Conservation (phyloP, 768 basidiomycete genomes). For the Naematelia aurantialba region DNA sequence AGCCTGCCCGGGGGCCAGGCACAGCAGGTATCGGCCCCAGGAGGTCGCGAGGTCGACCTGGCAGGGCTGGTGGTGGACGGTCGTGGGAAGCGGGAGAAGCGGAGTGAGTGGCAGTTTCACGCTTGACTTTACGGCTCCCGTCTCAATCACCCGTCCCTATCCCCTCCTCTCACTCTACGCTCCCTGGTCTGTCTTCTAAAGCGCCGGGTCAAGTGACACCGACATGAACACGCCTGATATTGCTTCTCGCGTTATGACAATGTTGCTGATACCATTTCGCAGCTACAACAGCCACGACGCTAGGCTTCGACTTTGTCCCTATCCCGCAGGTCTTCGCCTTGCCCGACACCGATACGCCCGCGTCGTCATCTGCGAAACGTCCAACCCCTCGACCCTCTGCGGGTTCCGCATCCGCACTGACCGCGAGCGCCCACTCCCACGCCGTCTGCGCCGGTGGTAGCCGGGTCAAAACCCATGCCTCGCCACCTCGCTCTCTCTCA, state of each 20-base stretch:
- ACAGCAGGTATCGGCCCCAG: not conserved
- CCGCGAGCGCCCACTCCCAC: not conserved
- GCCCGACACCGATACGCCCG: conserved; percentile 22
- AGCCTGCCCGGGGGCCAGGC: not conserved
- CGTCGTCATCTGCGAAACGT: too few species aligned
- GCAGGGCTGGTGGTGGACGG: conserved; percentile 33
- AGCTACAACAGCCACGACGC: conserved; percentile 40
- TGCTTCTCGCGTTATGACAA: not conserved
- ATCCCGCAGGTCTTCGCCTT: conserved; percentile 35
- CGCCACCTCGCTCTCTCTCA: not conserved
- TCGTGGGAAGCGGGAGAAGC: conserved; percentile 34
- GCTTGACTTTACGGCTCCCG: not conserved
- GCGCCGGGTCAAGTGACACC: too few species aligned
- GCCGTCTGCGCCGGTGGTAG: not conserved
- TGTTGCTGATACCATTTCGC: not conserved
- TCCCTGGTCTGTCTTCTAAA: not conserved
- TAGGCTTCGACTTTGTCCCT: conserved; percentile 44
- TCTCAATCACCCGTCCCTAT: not conserved
- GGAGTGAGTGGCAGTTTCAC: too few species aligned
- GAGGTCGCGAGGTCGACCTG: conserved; percentile 28
- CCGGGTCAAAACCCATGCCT: not conserved
- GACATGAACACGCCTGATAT: too few species aligned
- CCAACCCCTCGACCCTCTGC: too few species aligned
- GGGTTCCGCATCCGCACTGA: not conserved
- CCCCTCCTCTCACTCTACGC: not conserved